phyloP scores from a whole-genome alignment of 371 early-diverging fungal genomes.

The Syncephalastrum sp. region DNA sequence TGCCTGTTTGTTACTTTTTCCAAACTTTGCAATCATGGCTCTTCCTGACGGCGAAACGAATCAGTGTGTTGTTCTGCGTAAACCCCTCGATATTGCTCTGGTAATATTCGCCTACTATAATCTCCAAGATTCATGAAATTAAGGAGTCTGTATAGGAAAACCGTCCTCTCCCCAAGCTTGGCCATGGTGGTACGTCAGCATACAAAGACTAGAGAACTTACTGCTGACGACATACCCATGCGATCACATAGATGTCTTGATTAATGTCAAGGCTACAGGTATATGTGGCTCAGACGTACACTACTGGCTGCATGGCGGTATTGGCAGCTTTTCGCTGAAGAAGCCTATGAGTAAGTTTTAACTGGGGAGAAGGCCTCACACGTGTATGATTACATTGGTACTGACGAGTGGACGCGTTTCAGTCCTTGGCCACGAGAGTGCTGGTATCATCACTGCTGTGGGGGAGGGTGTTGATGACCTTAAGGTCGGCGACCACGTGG shows the following conservation, averaged over 20 bases:
- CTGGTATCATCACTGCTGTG: slow-evolving; percentile 62
- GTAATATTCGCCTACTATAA: slow-evolving; percentile 9
- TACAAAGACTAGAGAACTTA: background rate
- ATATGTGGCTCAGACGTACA: slow-evolving; percentile 55
- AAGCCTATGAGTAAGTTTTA: slow-evolving; percentile 41
- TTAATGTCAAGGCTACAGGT: slow-evolving; percentile 49
- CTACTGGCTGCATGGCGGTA: slow-evolving; percentile 50
- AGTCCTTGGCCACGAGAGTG: slow-evolving; percentile 78
- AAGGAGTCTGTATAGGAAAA: slow-evolving; percentile 19
- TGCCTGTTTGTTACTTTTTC: slow-evolving; percentile 2
- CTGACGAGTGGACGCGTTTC: slow-evolving; percentile 5
- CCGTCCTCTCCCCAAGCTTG: slow-evolving; percentile 26
- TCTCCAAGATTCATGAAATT: background rate
- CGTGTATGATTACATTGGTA: too few relatives aligned
- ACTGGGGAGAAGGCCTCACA: too few relatives aligned
- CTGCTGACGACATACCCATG: background rate
- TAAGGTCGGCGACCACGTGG: slow-evolving; percentile 72
- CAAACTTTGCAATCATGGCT: slow-evolving; percentile 8
- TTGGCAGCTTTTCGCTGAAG: slow-evolving; percentile 42
- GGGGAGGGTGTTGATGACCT: slow-evolving; percentile 56
- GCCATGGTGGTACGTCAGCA: slow-evolving; percentile 19
- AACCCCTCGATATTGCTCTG: slow-evolving; percentile 24
- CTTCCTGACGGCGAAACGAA: slow-evolving; percentile 20
- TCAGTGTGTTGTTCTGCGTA: slow-evolving; percentile 23
- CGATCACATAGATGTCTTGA: slow-evolving; percentile 37